These are phyloP conservation scores for Pontederia crassipes DNA, from an alignment of 176 grass and related monocot species.

Conservation along the genomic window DNA sequence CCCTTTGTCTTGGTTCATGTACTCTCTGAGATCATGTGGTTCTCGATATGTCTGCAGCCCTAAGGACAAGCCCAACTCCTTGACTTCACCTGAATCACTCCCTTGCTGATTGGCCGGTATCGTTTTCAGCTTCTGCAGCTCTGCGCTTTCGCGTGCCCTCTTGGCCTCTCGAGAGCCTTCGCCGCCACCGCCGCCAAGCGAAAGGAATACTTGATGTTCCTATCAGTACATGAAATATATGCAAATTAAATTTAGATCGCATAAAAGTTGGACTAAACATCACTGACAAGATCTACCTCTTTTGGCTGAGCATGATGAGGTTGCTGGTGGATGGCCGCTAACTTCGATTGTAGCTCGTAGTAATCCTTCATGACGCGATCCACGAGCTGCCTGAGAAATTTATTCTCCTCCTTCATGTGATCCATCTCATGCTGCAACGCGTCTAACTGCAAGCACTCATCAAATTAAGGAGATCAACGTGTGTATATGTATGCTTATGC, in stretches of 20 bases:
- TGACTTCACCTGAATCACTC: slow-evolving; percentile 23
- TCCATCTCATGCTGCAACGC: slow-evolving; percentile 68
- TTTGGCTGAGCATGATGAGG: slow-evolving; percentile 30
- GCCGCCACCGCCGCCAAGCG: slow-evolving; percentile 31
- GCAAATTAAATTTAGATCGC: not conserved
- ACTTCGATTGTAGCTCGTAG: slow-evolving; percentile 57
- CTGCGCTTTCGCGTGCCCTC: slow-evolving; percentile 21
- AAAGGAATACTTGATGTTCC: slow-evolving; percentile 61
- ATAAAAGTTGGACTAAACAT: not conserved
- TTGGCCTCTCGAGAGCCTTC: slow-evolving; percentile 22
- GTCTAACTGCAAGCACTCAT: slow-evolving; percentile 35
- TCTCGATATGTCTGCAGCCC: slow-evolving; percentile 47
- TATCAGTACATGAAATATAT: slow-evolving; percentile 1
- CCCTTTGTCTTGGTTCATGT: slow-evolving; percentile 1
- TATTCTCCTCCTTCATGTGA: slow-evolving; percentile 84
- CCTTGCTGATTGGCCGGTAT: slow-evolving; percentile 25
- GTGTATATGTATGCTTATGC: not conserved
- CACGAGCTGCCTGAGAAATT: slow-evolving; percentile 38
- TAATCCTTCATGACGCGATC: slow-evolving; percentile 57
- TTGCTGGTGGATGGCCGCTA: slow-evolving; percentile 46
- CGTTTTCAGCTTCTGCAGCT: slow-evolving; percentile 15
- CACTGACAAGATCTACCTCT: slow-evolving; percentile 19
- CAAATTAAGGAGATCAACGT: not conserved
- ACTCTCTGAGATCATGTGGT: not conserved
- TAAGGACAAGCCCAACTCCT: slow-evolving; percentile 61